Evolutionary conservation across 1,139 yeast species (phyloP).

Genomic region (Candida sanyaensis): DNA sequence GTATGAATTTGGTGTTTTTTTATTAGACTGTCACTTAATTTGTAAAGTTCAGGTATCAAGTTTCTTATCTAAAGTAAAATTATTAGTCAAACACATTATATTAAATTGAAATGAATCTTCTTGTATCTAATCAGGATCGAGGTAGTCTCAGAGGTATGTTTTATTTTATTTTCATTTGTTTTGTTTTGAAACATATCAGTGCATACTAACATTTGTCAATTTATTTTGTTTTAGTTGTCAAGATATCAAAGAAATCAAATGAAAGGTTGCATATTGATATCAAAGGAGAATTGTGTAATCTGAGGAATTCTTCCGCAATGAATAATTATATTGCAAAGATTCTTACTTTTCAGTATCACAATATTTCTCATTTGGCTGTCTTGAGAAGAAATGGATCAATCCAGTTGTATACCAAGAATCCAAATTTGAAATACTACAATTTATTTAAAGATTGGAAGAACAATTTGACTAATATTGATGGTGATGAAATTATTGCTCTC

Average conservation of each 20-base stretch:
- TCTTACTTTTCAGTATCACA: conserved; percentile 22
- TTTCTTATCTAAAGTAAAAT: no score
- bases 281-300: conserved; percentile 22
- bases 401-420: conserved; percentile 28
- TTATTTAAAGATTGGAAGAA: conserved; percentile 43
- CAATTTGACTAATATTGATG: conserved; percentile 13
- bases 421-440: conserved; percentile 17
- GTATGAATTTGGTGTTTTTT: no score
- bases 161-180: no score
- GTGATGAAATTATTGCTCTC: conserved; percentile 23
- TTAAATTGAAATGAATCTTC: conserved; percentile 7
- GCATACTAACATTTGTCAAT: conserved; percentile 11
- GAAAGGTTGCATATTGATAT: conserved; percentile 14
- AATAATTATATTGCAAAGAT: conserved; percentile 23
- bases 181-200: no score
- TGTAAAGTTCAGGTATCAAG: not conserved
- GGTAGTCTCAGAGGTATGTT: conserved; percentile 11
- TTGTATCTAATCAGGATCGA: conserved; percentile 8
- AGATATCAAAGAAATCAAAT: conserved; percentile 13
- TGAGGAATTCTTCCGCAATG: conserved; percentile 10
- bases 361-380: conserved; percentile 24
- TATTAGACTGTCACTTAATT: not conserved
- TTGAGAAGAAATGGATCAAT: conserved; percentile 32
- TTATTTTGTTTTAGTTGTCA: conserved; percentile 14
- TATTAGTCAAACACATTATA: not conserved